phyloP scores from a whole-genome alignment of 139 green algal species.

The Limnomonas spitsbergensis region DNA sequence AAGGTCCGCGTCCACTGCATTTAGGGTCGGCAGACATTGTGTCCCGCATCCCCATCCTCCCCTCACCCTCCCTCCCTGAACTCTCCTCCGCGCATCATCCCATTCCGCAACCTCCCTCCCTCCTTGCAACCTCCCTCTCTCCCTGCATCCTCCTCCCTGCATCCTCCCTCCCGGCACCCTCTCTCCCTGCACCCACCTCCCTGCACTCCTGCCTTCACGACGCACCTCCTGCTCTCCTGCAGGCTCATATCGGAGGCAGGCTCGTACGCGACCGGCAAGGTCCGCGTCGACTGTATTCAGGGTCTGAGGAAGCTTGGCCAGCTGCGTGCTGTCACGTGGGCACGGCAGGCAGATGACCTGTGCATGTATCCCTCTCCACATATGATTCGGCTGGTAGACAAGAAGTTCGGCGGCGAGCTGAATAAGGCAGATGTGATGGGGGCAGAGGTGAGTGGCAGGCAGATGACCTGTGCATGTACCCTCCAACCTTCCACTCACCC shows the following conservation, averaged over 20 bases:
- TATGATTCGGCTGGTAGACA: conserved; percentile 58
- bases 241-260: conserved; percentile 35
- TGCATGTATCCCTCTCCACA: conserved; percentile 30
- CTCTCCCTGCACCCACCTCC: too few relatives aligned
- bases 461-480: conserved; percentile 35
- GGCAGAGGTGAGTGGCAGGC: conserved; percentile 19
- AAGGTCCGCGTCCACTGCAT: too few relatives aligned
- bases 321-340: conserved; percentile 28
- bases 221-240: too few relatives aligned
- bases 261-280: conserved; percentile 50
- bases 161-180: too few relatives aligned
- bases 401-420: conserved; percentile 70
- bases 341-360: conserved; percentile 31
- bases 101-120: too few relatives aligned
- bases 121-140: too few relatives aligned
- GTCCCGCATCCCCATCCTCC: too few relatives aligned
- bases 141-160: too few relatives aligned
- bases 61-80: too few relatives aligned
- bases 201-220: too few relatives aligned
- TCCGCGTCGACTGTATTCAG: conserved; percentile 52
- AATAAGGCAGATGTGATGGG: conserved; percentile 50
- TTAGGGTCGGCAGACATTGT: too few relatives aligned
- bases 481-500: background rate
- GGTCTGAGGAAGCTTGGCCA: conserved; percentile 18
- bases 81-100: too few relatives aligned